Conservation (phyloP, 2,329 filamentous ascomycete species). For the Fusarium pseudoanthophilum region DNA sequence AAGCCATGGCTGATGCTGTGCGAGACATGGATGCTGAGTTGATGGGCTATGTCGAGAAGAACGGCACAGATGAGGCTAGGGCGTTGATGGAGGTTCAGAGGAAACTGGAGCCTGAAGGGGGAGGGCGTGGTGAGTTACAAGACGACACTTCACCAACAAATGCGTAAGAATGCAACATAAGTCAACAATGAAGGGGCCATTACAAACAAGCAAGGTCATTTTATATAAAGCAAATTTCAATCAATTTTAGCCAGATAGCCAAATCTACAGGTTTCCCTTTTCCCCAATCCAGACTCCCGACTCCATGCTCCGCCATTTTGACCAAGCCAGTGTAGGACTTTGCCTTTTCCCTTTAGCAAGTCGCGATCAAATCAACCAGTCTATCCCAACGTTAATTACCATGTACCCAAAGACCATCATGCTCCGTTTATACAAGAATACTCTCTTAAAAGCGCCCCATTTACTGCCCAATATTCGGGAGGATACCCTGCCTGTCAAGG, state of each 20-base stretch:
- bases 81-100: slow-evolving; percentile 27
- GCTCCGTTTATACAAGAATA: not conserved
- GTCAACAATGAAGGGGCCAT: not conserved
- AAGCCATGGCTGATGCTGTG: slow-evolving; percentile 43
- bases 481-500: slow-evolving; percentile 36
- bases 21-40: slow-evolving; percentile 44
- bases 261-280: slow-evolving; percentile 6
- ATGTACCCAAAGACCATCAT: not conserved
- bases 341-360: not conserved
- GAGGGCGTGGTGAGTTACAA: slow-evolving; percentile 10
- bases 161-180: not conserved
- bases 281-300: not conserved
- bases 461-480: slow-evolving; percentile 5
- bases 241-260: slow-evolving; percentile 2
- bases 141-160: not conserved
- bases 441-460: not conserved
- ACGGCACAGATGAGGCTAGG: slow-evolving; percentile 30
- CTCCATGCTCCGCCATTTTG: slow-evolving; percentile 1
- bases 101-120: slow-evolving; percentile 29
- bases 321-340: not conserved
- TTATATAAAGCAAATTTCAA: not conserved
- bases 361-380: not conserved
- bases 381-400: not conserved
- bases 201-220: slow-evolving; percentile 3
- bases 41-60: slow-evolving; percentile 34